phyloP scores from a whole-genome alignment of 1,284 basidiomycete genomes.

The Phenoliferia sp. region DNA sequence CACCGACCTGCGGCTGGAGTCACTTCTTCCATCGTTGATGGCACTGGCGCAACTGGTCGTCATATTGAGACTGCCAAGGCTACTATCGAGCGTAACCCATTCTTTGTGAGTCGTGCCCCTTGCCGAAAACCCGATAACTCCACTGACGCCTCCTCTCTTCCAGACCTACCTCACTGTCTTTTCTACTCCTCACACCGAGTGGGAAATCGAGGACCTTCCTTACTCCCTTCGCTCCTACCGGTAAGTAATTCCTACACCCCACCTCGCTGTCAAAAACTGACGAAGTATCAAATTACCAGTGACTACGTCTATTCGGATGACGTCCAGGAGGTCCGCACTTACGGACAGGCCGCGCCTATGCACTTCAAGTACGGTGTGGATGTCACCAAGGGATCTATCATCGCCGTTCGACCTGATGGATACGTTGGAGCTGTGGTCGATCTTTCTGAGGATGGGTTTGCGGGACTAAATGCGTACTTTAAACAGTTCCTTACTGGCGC shows the following conservation, averaged over 20 bases:
- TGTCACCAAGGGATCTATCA: constrained; percentile 34
- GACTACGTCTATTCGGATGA: constrained; percentile 38
- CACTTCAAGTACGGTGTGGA: constrained; percentile 38
- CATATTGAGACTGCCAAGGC: constrained; percentile 30
- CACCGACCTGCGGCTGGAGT: constrained; percentile 33
- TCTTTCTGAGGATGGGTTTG: constrained; percentile 31
- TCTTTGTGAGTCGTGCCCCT: constrained; percentile 14
- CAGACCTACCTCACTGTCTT: constrained; percentile 33
- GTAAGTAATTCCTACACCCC: no score
- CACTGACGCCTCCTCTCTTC: background rate
- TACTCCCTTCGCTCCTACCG: constrained; percentile 30
- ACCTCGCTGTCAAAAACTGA: background rate
- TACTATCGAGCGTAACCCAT: constrained; percentile 29
- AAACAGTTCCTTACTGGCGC: constrained; percentile 18
- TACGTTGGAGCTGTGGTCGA: constrained; percentile 36
- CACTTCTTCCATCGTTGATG: constrained; percentile 21
- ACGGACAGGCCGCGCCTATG: constrained; percentile 26
- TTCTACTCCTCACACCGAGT: constrained; percentile 35
- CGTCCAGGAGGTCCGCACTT: constrained; percentile 30
- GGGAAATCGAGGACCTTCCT: constrained; percentile 35
- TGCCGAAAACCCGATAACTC: background rate
- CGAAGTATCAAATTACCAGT: no score
- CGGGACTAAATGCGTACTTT: constrained; percentile 37
- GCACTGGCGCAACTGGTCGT: constrained; percentile 29
- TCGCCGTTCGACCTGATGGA: constrained; percentile 39